phyloP scores from a whole-genome alignment of 495 filamentous ascomycete genomes.

The Acidomyces sp. region DNA sequence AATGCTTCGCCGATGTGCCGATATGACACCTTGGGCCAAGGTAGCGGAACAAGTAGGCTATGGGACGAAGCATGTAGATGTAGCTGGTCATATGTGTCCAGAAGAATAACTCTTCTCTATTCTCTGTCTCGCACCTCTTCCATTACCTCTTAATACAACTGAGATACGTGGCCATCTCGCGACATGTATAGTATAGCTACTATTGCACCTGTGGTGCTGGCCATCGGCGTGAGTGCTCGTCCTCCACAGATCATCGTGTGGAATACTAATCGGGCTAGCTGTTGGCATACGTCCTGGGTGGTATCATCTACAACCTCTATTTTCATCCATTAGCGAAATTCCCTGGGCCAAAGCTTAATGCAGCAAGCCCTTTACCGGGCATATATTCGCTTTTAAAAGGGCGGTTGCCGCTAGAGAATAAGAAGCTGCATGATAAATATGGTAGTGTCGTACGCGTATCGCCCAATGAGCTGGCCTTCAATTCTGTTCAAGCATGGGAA shows the following conservation, averaged over 20 bases:
- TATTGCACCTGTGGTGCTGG: constrained; percentile 5
- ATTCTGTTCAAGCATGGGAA: constrained; percentile 20
- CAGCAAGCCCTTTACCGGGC: constrained; percentile 17
- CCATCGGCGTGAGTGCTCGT: constrained; percentile 1
- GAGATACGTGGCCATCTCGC: too few relatives aligned
- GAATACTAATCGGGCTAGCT: constrained; percentile 2
- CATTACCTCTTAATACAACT: too few relatives aligned
- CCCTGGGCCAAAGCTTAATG: constrained; percentile 21
- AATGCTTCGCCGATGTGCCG: constrained; percentile 1
- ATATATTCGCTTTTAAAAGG: constrained; percentile 16
- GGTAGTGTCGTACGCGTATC: constrained; percentile 23
- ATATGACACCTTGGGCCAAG: neutral
- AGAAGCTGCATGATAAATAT: constrained; percentile 23
- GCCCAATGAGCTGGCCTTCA: constrained; percentile 25
- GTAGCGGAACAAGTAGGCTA: constrained; percentile 9
- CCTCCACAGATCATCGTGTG: neutral
- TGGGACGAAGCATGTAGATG: neutral
- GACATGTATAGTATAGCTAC: constrained; percentile 8
- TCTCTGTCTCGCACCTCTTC: neutral
- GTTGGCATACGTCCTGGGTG: constrained; percentile 4
- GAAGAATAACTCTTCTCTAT: neutral
- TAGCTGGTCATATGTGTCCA: neutral
- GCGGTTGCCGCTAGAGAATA: constrained; percentile 20
- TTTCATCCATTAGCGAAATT: constrained; percentile 22
- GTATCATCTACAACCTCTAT: constrained; percentile 19